These are phyloP conservation scores for Epichloe brachyelytri DNA, from an alignment of 2,329 filamentous ascomycete genomes.

Conservation along the genomic window DNA sequence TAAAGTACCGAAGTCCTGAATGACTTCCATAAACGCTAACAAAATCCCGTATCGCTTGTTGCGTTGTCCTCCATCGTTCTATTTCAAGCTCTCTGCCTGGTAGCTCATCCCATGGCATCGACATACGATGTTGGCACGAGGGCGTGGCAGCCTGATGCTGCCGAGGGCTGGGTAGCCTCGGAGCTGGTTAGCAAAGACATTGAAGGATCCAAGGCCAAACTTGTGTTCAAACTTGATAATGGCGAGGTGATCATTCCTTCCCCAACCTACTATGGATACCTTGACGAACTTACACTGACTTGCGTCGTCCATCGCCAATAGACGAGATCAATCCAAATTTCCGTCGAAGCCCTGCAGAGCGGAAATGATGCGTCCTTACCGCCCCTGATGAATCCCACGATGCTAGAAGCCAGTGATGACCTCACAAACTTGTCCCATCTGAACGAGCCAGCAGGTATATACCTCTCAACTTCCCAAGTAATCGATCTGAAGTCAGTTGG, in stretches of 20 bases:
- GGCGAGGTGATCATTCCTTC: slow-evolving; percentile 56
- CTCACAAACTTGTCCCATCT: slow-evolving; percentile 94
- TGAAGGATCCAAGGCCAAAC: slow-evolving; percentile 72
- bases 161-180: slow-evolving; percentile 94
- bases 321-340: slow-evolving; percentile 70
- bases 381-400: slow-evolving; percentile 92
- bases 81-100: slow-evolving; percentile 5
- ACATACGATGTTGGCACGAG: slow-evolving; percentile 92
- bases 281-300: not conserved
- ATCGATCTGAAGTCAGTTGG: not conserved
- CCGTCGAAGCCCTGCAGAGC: slow-evolving; percentile 60
- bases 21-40: slow-evolving; percentile 1
- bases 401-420: slow-evolving; percentile 97
- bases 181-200: slow-evolving; percentile 79
- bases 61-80: slow-evolving; percentile 8
- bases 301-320: slow-evolving; percentile 22
- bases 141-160: slow-evolving; percentile 94
- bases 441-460: slow-evolving; percentile 87
- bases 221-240: slow-evolving; percentile 83
- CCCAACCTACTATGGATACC: not conserved
- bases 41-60: slow-evolving; percentile 1
- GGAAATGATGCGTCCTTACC: slow-evolving; percentile 69
- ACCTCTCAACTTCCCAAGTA: not conserved
- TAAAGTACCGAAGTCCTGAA: slow-evolving; percentile 4
- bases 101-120: slow-evolving; percentile 58